phyloP scores from a whole-genome alignment of 2,329 filamentous ascomycete genomes.

The Albophoma yamanashiensis region DNA sequence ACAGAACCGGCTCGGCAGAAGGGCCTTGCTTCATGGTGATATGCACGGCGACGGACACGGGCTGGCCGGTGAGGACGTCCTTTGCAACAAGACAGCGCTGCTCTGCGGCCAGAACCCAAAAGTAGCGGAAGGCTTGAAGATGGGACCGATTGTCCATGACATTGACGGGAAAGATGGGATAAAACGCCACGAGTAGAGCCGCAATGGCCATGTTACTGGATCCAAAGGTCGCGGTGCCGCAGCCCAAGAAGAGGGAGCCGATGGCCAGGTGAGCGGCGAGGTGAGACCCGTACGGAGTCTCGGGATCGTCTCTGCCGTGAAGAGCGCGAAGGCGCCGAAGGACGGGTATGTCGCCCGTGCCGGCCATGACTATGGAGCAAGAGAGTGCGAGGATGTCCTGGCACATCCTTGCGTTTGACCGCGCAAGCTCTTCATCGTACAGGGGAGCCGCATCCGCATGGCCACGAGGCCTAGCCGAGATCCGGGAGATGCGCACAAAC shows the following conservation, averaged over 20 bases:
- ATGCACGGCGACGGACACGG: constrained; percentile 61
- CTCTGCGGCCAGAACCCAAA: constrained; percentile 92
- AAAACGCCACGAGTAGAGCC: constrained; percentile 80
- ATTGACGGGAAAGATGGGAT: constrained; percentile 79
- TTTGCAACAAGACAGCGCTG: constrained; percentile 79
- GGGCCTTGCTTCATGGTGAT: constrained; percentile 43
- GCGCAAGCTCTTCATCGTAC: constrained; percentile 78
- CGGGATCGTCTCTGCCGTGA: constrained; percentile 74
- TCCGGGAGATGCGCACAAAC: constrained; percentile 65
- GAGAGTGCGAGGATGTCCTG: constrained; percentile 80
- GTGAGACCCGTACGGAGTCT: constrained; percentile 87
- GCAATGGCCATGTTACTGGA: constrained; percentile 82
- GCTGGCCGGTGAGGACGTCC: constrained; percentile 74
- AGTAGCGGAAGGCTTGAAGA: constrained; percentile 89
- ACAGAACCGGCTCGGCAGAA: constrained; percentile 24
- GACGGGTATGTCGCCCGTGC: constrained; percentile 78
- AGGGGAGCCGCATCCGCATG: constrained; percentile 24
- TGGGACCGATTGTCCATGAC: constrained; percentile 93
- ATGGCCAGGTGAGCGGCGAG: constrained; percentile 88
- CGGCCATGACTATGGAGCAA: constrained; percentile 84
- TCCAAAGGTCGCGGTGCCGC: constrained; percentile 84
- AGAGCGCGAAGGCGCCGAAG: constrained; percentile 78
- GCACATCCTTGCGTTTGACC: constrained; percentile 79
- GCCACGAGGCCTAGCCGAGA: constrained; percentile 26
- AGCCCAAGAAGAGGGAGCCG: constrained; percentile 81